A percentile compares a stretch with the other conserved stretches of the same genome.
phyloP scores from a whole-genome alignment of 805 yeast species.

The Yarrowia sp. region DNA sequence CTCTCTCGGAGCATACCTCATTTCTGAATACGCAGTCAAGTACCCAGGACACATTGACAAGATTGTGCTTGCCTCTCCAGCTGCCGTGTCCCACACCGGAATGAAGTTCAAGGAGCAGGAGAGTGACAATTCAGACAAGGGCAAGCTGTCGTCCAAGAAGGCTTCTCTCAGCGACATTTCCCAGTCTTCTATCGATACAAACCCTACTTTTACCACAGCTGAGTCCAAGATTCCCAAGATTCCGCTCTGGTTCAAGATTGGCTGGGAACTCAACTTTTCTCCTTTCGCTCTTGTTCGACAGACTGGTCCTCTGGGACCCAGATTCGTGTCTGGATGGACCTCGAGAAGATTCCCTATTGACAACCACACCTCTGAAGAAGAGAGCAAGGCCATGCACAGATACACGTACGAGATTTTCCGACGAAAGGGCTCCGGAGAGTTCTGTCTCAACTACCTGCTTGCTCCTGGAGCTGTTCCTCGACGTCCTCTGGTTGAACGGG shows the following conservation, averaged over 20 bases:
- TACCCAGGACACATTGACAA: conserved; percentile 68
- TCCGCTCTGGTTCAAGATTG: conserved; percentile 76
- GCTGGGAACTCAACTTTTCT: conserved; percentile 88
- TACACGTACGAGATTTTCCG: conserved; percentile 87
- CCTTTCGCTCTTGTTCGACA: conserved; percentile 83
- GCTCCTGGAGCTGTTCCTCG: conserved; percentile 94
- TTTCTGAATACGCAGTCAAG: conserved; percentile 68
- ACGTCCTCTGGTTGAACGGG: conserved; percentile 65
- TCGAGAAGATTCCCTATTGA: conserved; percentile 64
- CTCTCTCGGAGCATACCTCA: conserved; percentile 90
- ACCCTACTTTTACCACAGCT: conserved; percentile 36
- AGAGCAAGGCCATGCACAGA: conserved; percentile 66
- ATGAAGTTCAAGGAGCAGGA: conserved; percentile 45
- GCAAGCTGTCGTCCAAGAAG: conserved; percentile 25
- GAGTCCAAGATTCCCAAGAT: conserved; percentile 52
- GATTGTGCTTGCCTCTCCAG: conserved; percentile 85
- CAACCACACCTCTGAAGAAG: conserved; percentile 57
- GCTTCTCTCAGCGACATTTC: conserved; percentile 39
- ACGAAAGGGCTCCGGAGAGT: conserved; percentile 91
- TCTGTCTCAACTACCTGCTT: conserved; percentile 79
- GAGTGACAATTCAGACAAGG: not conserved
- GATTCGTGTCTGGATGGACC: conserved; percentile 89
- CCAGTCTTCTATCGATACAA: conserved; percentile 28
- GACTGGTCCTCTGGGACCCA: conserved; percentile 83
- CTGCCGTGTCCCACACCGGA: conserved; percentile 69